Conservation (phyloP, 257 asterid genomes). For the Salvia rosmarinus region DNA sequence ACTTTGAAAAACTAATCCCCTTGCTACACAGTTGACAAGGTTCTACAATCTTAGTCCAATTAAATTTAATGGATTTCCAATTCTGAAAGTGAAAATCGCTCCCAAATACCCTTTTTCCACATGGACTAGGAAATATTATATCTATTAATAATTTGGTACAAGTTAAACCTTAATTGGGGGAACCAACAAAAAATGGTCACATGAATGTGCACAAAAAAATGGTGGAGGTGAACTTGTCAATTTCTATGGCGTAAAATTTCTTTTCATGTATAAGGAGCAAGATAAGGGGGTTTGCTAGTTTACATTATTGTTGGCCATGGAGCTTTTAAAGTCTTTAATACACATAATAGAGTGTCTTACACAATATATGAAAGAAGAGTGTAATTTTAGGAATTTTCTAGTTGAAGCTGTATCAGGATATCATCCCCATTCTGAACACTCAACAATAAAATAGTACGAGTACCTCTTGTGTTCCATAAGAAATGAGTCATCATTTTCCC, state of each 20-base stretch:
- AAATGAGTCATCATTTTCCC: constrained; percentile 22
- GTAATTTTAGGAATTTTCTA: not conserved
- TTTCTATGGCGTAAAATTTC: too few relatives aligned
- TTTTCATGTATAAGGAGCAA: too few relatives aligned
- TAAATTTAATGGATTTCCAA: too few relatives aligned
- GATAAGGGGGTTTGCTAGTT: not conserved
- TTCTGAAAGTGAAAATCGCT: not conserved
- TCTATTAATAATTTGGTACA: not conserved
- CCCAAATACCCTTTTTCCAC: not conserved
- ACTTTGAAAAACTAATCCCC: not conserved
- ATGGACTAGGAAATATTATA: not conserved
- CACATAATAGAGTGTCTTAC: constrained; percentile 1
- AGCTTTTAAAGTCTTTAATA: too few relatives aligned
- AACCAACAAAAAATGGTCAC: too few relatives aligned
- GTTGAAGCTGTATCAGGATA: not conserved
- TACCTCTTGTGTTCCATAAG: constrained; percentile 26
- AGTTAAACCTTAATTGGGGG: too few relatives aligned
- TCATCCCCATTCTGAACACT: not conserved
- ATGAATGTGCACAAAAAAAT: too few relatives aligned
- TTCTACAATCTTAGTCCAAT: not conserved
- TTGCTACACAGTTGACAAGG: too few relatives aligned
- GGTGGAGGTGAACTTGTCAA: too few relatives aligned
- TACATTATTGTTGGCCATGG: not conserved
- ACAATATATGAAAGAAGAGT: not conserved
- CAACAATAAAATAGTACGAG: not conserved